Evolutionary conservation across 2,329 filamentous ascomycete genomes (phyloP).

Genomic region (Hypoxylon sp.): DNA sequence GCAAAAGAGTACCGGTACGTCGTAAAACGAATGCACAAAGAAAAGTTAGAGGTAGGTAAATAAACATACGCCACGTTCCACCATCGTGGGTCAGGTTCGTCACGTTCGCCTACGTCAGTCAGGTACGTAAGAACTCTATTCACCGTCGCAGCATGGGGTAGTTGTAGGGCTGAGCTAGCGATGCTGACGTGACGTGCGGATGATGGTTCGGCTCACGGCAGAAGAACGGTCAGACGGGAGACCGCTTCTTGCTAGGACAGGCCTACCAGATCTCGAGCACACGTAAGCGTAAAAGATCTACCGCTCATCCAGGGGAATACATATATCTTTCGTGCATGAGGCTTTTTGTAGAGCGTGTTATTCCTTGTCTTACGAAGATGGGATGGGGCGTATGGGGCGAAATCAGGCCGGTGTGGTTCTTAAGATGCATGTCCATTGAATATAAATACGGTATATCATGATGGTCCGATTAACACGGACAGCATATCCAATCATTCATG

Average conservation of each 20-base stretch:
- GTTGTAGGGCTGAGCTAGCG: constrained; percentile 30
- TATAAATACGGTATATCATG: constrained; percentile 9
- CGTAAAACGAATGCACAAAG: background rate
- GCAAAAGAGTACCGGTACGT: background rate
- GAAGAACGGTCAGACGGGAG: constrained; percentile 18
- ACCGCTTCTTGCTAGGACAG: constrained; percentile 3
- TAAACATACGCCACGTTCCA: constrained; percentile 5
- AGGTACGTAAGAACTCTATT: constrained; percentile 33
- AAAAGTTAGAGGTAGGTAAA: background rate
- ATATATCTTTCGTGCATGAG: constrained; percentile 1
- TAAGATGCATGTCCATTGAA: constrained; percentile 13
- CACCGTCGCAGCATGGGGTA: constrained; percentile 3
- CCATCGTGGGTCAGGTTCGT: constrained; percentile 12
- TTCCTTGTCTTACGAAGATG: background rate
- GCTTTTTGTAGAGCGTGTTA: background rate
- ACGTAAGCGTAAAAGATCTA: constrained; percentile 12
- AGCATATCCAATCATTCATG: constrained; percentile 24
- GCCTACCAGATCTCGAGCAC: background rate
- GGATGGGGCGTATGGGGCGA: background rate
- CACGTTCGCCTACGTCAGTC: background rate
- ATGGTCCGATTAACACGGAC: background rate
- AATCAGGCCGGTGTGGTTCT: background rate
- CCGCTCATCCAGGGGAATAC: background rate
- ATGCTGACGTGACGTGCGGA: constrained; percentile 40
- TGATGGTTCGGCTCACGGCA: constrained; percentile 19